Conservation (phyloP, 1,139 yeast species). For the Yamadazyma sp. region DNA sequence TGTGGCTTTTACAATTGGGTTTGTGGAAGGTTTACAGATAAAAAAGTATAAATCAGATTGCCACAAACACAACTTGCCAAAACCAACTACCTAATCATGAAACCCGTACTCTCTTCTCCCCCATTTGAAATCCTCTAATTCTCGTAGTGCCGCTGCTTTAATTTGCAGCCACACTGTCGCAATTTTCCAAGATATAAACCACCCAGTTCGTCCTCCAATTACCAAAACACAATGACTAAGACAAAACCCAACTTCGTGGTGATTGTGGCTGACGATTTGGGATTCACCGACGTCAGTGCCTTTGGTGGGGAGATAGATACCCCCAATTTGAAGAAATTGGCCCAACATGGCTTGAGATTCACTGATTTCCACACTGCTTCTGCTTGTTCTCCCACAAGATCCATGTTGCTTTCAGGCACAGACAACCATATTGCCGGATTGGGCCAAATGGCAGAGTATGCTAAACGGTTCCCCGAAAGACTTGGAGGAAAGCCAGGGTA, state of each 20-base stretch:
- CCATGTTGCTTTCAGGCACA: slow-evolving; percentile 61
- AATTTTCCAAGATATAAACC: not conserved
- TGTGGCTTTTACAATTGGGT: no score
- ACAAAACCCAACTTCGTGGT: slow-evolving; percentile 47
- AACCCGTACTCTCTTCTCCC: not conserved
- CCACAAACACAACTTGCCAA: no score
- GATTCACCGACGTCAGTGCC: slow-evolving; percentile 56
- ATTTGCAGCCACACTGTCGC: slow-evolving; percentile 10
- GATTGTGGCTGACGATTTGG: slow-evolving; percentile 63
- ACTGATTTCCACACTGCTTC: slow-evolving; percentile 65
- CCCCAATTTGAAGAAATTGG: slow-evolving; percentile 50
- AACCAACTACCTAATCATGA: not conserved
- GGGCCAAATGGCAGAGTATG: slow-evolving; percentile 59
- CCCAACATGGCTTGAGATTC: slow-evolving; percentile 44
- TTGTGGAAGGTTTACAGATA: no score
- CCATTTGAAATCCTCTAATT: not conserved
- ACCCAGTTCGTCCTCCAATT: not conserved
- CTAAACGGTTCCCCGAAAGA: slow-evolving; percentile 32
- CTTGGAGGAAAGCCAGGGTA: slow-evolving; percentile 53
- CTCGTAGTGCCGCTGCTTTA: not conserved
- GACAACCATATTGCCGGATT: slow-evolving; percentile 63
- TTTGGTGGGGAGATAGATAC: slow-evolving; percentile 62
- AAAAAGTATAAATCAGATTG: no score
- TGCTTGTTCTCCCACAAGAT: slow-evolving; percentile 65
- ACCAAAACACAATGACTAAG: not conserved